Conservation (phyloP, 768 basidiomycete species). For the Sistotremastrum suecicum region DNA sequence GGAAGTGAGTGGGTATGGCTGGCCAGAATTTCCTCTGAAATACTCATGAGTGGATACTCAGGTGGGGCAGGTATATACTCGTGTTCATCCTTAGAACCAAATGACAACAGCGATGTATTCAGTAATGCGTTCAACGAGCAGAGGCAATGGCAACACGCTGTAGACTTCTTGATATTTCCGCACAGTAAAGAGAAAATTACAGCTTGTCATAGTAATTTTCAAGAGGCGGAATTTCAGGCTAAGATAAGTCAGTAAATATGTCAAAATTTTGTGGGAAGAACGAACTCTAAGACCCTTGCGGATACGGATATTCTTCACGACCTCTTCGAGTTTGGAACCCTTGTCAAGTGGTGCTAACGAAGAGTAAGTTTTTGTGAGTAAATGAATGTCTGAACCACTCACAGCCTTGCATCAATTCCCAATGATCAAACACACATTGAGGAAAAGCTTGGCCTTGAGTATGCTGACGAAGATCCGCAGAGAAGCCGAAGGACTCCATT, state of each 20-base stretch:
- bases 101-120: too few species aligned
- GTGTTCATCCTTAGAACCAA: too few species aligned
- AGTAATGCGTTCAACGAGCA: too few species aligned
- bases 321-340: slow-evolving; percentile 23
- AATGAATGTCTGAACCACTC: not conserved
- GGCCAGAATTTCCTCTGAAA: too few species aligned
- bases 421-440: slow-evolving; percentile 29
- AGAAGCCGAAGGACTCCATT: slow-evolving; percentile 30
- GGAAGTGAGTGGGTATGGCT: too few species aligned
- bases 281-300: slow-evolving; percentile 28
- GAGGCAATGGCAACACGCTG: too few species aligned
- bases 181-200: slow-evolving; percentile 2
- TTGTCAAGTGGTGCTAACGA: slow-evolving; percentile 18
- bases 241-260: not conserved
- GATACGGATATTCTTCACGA: slow-evolving; percentile 26
- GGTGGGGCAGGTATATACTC: too few species aligned
- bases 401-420: slow-evolving; percentile 14
- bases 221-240: slow-evolving; percentile 23
- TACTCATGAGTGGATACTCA: too few species aligned
- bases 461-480: slow-evolving; percentile 30
- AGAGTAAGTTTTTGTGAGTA: not conserved
- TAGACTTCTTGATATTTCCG: too few species aligned
- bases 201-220: slow-evolving; percentile 26
- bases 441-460: slow-evolving; percentile 40
- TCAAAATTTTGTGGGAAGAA: not conserved